Evolutionary conservation across 768 basidiomycete species (phyloP).

Genomic region (Russula ochroleuca): DNA sequence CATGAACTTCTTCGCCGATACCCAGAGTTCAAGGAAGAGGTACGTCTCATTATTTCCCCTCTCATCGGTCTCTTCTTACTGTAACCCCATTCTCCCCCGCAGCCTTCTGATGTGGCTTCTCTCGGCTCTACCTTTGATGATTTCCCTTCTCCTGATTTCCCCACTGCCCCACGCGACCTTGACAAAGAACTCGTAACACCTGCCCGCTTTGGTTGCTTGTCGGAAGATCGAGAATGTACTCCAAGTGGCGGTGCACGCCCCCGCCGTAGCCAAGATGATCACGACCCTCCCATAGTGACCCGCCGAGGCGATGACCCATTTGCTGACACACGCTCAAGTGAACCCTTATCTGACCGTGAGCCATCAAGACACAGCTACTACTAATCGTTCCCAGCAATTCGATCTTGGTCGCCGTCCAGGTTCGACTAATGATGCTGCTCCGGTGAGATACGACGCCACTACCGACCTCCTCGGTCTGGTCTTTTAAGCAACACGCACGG

Average conservation of each 20-base stretch:
- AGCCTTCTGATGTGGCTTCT: conserved; percentile 42
- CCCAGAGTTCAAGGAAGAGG: conserved; percentile 92
- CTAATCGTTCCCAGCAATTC: conserved; percentile 36
- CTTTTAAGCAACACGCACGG: no score
- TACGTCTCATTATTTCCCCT: conserved; percentile 37
- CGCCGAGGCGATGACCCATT: conserved; percentile 23
- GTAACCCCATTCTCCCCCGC: conserved; percentile 13
- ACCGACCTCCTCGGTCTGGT: no score
- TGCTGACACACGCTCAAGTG: conserved; percentile 12
- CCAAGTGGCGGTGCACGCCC: conserved; percentile 15
- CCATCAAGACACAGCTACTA: conserved; percentile 45
- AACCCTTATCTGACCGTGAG: conserved; percentile 32
- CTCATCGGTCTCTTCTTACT: conserved; percentile 22
- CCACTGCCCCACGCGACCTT: conserved; percentile 38
- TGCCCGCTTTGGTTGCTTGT: conserved; percentile 12
- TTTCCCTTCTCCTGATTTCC: conserved; percentile 64
- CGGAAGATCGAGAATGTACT: conserved; percentile 17
- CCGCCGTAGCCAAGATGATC: conserved; percentile 37
- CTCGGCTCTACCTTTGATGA: conserved; percentile 65
- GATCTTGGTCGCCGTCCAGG: conserved; percentile 46
- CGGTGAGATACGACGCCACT: no score
- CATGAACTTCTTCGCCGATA: conserved; percentile 89
- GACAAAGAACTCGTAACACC: conserved; percentile 7
- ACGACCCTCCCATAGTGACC: conserved; percentile 34
- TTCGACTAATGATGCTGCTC: no score